Evolutionary conservation across 2,329 filamentous ascomycete species (phyloP), one percentile per base, ranked within the genome.

Genomic region (Penicillium sp.): DNA sequence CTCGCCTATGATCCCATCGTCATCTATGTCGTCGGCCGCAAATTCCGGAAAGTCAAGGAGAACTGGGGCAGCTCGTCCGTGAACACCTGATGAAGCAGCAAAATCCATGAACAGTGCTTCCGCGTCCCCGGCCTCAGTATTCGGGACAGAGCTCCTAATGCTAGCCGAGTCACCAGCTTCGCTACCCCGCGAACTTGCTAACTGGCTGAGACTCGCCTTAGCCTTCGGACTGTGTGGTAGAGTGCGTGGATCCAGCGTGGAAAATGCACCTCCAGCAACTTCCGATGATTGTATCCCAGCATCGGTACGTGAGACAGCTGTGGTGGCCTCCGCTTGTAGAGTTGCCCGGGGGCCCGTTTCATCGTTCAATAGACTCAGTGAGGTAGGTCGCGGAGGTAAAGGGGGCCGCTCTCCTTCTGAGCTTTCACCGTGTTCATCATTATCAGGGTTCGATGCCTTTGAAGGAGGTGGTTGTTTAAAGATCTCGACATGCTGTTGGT

Each of bases 51-150:
- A 66, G 28, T 64, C 63, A 28, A 70, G 61, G 33, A 70, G 52
- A 13, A 65, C 64, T 13, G 60, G 60, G 33, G 61, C 62, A 42
- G 61, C 72, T 9, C 67, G 60, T 22, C 76, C 66, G 40, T 75
- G 68, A n/a, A 71, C 68, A 1, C 60, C 61, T 25, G 63, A 50
- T n/a, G 68, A 58, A 7, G 58, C 80, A 30, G 86, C 70, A 19
- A 88, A 83, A 35, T 89, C 87, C 9, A 83, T 83, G 38, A 95
- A 80, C 16, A 96, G 76, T 63, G 91, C 95, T 52, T 90, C 90
- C 22, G 88, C 80, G 57, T 96, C 90, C 3, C 83, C 83, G 0
- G 78, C 14, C 78, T 83, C 71, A 77, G 73, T 5, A 79, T 74
- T 76, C n/a, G 73, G 76, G 19, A 73, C 64, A 62, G 68, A 75